These are phyloP conservation scores for Ramalina intermedia DNA, from an alignment of 495 filamentous ascomycete species.

Conservation along the genomic window DNA sequence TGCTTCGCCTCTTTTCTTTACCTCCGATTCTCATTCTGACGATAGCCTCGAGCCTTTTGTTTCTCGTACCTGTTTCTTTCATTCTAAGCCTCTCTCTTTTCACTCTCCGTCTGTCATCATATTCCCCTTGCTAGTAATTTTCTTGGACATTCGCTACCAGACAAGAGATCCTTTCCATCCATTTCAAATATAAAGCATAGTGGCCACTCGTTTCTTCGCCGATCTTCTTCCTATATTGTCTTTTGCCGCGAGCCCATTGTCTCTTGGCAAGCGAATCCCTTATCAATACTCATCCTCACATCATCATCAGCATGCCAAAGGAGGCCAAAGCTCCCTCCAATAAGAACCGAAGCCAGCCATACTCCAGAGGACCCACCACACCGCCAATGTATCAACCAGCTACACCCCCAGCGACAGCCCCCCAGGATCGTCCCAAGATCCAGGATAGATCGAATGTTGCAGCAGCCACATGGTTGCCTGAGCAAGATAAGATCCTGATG, in stretches of 20 bases:
- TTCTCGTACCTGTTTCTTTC: conserved; percentile 4
- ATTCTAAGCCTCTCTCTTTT: conserved; percentile 1
- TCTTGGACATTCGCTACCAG: too few species aligned
- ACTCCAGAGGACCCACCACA: not conserved
- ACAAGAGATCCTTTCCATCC: not conserved
- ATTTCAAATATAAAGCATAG: conserved; percentile 6
- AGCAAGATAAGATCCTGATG: conserved; percentile 50
- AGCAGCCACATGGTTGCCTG: conserved; percentile 34
- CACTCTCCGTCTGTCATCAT: conserved; percentile 1
- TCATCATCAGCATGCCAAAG: conserved; percentile 16
- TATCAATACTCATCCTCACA: not conserved
- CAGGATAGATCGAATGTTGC: conserved; percentile 21
- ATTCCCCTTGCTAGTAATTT: not conserved
- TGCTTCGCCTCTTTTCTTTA: conserved; percentile 11
- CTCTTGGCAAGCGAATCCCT: conserved; percentile 5
- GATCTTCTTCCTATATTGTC: conserved; percentile 8
- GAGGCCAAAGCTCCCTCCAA: not conserved
- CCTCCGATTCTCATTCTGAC: conserved; percentile 1
- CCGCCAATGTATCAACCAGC: conserved; percentile 1
- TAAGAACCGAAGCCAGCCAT: not conserved
- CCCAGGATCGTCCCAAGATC: not conserved
- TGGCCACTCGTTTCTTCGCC: conserved; percentile 1
- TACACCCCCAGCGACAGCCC: conserved; percentile 17
- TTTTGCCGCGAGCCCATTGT: not conserved
- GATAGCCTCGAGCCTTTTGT: conserved; percentile 5